These are phyloP conservation scores for Globisporangium alternatum DNA, from an alignment of 352 stramenopile genomes.

Conservation along the genomic window DNA sequence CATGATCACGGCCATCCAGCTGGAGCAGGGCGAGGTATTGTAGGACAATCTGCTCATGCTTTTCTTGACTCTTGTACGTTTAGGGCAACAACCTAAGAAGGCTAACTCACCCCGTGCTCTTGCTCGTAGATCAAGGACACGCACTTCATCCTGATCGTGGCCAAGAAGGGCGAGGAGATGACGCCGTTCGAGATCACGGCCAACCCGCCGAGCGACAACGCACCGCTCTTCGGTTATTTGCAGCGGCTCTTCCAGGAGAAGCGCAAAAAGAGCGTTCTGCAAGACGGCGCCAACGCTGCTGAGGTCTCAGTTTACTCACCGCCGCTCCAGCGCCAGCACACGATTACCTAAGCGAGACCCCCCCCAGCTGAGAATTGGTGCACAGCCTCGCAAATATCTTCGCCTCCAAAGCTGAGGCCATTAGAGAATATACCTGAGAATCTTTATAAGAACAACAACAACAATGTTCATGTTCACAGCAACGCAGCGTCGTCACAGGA, in stretches of 20 bases:
- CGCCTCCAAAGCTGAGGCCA: neutral
- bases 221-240: slow-evolving; percentile 22
- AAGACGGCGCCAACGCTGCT: neutral
- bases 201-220: slow-evolving; percentile 24
- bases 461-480: neutral
- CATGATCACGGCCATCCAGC: slow-evolving; percentile 32
- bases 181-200: slow-evolving; percentile 32
- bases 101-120: neutral
- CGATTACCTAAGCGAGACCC: slow-evolving; percentile 1
- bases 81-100: too few species aligned
- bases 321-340: slow-evolving; percentile 12
- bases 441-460: neutral
- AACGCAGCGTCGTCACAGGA: neutral
- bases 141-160: slow-evolving; percentile 40
- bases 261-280: slow-evolving; percentile 18
- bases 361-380: neutral
- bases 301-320: neutral
- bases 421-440: neutral
- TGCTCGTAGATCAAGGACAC: slow-evolving; percentile 23
- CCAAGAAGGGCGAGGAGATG: slow-evolving; percentile 25
- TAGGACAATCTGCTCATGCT: neutral
- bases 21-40: slow-evolving; percentile 24
- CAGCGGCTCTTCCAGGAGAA: slow-evolving; percentile 27
- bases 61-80: neutral
- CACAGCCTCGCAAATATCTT: neutral